Base-by-base conservation (phyloP, 2,329 filamentous ascomycete genomes). In the Dactylella cylindrospora region DNA sequence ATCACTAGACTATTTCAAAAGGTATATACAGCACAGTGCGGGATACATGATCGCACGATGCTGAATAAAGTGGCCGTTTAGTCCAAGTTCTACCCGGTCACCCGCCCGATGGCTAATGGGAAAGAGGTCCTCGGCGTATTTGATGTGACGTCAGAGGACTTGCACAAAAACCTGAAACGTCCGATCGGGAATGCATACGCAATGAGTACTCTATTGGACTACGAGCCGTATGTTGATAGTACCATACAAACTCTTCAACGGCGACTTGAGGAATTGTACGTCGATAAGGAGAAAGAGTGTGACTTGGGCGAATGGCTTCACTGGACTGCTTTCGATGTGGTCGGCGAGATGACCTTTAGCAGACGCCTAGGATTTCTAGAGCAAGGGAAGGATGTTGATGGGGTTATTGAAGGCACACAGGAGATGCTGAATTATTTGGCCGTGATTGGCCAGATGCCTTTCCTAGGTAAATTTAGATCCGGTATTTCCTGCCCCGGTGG, bases 221-320 rank as follows among this genome's bases (percentile, higher is more conserved):
- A 90, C 68, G 88, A 93, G 69, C 86, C 87, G 0, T 84, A 88
- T 32, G 86, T 93, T 31, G 85, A 88, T 70, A 84, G 83, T 66
- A 88, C 85, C 1, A 84, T 85, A 0, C 80, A 81, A 65, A 74
- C 87, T 1, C 90, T 90, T 71, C 78, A 91, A 26, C 31, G 23
- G 13, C 20, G 39, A 2, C 13, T 66, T 3, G 35, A 72, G 75
- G 67, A 74, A 25, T 15, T 61, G 1, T 79, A 74, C 66, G 73
- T 73, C 7, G 70, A 70, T 9, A 74, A 73, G 0, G 72, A 73
- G 5, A 64, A 67, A 31, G 72, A 50, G 5, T 66, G 64, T 28
- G 66, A 68, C 22, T 29, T 68, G 3, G 66, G 66, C 7, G 60
- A 64, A 49, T 68, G 64, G 66, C n/a, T 68, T 5, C 66, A 68